Conservation (phyloP, 371 early-diverging fungal species). For the Mucor indicus region DNA sequence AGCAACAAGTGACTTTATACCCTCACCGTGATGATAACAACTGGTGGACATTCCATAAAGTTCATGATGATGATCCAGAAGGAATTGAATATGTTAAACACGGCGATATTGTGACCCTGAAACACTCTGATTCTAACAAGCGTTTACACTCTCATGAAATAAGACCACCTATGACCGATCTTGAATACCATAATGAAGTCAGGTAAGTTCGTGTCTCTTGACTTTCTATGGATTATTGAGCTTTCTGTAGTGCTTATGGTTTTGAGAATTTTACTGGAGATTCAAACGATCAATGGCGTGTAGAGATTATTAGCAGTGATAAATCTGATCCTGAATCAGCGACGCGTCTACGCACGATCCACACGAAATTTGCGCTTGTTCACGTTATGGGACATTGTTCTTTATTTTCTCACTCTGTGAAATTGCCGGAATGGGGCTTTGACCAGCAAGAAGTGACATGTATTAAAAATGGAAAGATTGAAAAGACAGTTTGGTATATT, state of each 20-base stretch:
- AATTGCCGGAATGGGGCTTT: conserved; percentile 97
- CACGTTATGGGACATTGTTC: conserved; percentile 76
- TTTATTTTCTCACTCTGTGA: conserved; percentile 77
- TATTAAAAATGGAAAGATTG: conserved; percentile 62
- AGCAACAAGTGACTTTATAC: conserved; percentile 96
- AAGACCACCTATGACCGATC: conserved; percentile 79
- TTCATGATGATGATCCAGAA: conserved; percentile 29
- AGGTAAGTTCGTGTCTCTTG: conserved; percentile 31
- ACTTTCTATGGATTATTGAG: background rate
- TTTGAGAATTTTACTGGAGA: conserved; percentile 42
- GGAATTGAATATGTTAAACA: conserved; percentile 52
- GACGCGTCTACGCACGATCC: conserved; percentile 59
- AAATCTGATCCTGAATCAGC: conserved; percentile 52
- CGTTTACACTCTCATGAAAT: conserved; percentile 57
- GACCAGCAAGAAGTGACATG: conserved; percentile 94
- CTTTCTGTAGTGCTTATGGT: conserved; percentile 53
- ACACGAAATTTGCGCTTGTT: conserved; percentile 71
- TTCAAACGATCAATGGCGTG: conserved; percentile 72
- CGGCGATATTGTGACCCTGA: conserved; percentile 78
- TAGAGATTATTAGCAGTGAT: conserved; percentile 68
- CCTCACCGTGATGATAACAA: conserved; percentile 90
- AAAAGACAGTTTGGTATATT: conserved; percentile 69
- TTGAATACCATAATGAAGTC: conserved; percentile 91
- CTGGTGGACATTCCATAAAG: conserved; percentile 76
- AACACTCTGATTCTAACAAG: conserved; percentile 68